A percentile compares a stretch with the other conserved stretches of the same genome.
Evolutionary conservation across 305 asterid species (phyloP).

Genomic region (Stenogyne calaminthoides): DNA sequence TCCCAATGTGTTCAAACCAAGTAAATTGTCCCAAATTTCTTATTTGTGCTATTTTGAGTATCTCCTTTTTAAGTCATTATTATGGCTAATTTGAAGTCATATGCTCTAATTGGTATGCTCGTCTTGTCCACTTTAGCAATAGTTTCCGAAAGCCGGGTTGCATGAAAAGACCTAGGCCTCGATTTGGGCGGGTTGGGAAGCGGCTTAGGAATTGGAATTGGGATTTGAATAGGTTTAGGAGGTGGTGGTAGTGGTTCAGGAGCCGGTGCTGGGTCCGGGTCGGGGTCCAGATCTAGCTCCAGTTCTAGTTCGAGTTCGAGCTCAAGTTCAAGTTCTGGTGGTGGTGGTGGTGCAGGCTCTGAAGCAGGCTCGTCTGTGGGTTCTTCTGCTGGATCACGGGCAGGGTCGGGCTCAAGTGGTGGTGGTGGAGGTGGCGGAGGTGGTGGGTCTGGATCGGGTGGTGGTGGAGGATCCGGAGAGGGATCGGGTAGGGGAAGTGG

Average conservation of each 20-base stretch:
- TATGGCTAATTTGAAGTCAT: slow-evolving; percentile 25
- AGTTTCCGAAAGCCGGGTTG: slow-evolving; percentile 40
- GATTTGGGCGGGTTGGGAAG: slow-evolving; percentile 40
- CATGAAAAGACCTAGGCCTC: slow-evolving; percentile 48
- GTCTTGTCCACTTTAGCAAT: slow-evolving; percentile 37
- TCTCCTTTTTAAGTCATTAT: not conserved
- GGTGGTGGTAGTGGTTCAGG: slow-evolving; percentile 44
- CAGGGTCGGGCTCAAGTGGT: slow-evolving; percentile 14
- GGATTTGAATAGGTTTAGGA: slow-evolving; percentile 32
- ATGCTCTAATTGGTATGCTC: slow-evolving; percentile 29
- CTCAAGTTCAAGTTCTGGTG: slow-evolving; percentile 47
- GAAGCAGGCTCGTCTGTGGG: slow-evolving; percentile 38
- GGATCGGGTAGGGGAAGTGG: slow-evolving; percentile 32
- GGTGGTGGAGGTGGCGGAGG: slow-evolving; percentile 29
- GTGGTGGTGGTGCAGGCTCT: slow-evolving; percentile 38
- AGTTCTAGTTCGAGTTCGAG: slow-evolving; percentile 40
- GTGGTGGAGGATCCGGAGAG: slow-evolving; percentile 35
- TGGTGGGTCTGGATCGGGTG: slow-evolving; percentile 2
- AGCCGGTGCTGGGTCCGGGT: slow-evolving; percentile 42
- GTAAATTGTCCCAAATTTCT: not conserved
- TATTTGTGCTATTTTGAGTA: not conserved
- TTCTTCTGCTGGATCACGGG: slow-evolving; percentile 41
- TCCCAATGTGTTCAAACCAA: not conserved
- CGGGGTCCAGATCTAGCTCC: slow-evolving; percentile 45
- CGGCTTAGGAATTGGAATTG: slow-evolving; percentile 34